Base-by-base conservation (phyloP, 1,284 basidiomycete species). In the Rhodotorula sp. region DNA sequence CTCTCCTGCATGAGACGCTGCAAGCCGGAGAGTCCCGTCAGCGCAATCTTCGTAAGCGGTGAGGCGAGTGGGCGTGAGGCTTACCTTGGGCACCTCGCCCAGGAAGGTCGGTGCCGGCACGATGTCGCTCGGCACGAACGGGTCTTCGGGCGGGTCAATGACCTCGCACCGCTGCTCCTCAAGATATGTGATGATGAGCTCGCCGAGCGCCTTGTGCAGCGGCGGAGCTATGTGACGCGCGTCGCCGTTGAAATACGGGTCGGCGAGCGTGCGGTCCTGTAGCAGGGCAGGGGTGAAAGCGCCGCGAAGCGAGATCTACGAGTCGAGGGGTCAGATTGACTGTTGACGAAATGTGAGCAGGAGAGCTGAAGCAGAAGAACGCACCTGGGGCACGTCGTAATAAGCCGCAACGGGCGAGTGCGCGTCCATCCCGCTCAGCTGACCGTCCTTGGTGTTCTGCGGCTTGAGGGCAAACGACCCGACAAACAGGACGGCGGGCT, bases 161-260 rank as follows among this genome's bases (percentile, higher is more conserved):
- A 41, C 14, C 21, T 46, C 34, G 25, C 69, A 71, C 1, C 25
- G 44, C 46, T 61, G 52, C 21, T 71, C 65, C 42, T 60, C 34
- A 7, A 71, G 46, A 57, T 60, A 71, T 0, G 54, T 65, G 34
- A 71, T 57, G 25, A 71, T 45, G 61, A 67, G 64, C 10, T 50
- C 58, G n/a, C 69, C 69, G 21, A 71, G 57, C 16, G 63, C 67
- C 1, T 41, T 44, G n/a, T 71, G 69, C 14, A 71, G 41, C 4
- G 48, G 56, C 3, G 57, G 41, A 12, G 65, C 25, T 8, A 54
- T 50, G 53, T 71, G 69, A 2, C 69, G 65, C 7, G 27, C 44
- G 41, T 71, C 69, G 45, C 50, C 65, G 49, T 44, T 44, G 65
- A 71, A 71, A 34, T 25, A 63, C 1, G 69, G 69, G 25, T 54